These are phyloP conservation scores for Juglanconis juglandina DNA, from an alignment of 2,329 filamentous ascomycete species.

Conservation along the genomic window DNA sequence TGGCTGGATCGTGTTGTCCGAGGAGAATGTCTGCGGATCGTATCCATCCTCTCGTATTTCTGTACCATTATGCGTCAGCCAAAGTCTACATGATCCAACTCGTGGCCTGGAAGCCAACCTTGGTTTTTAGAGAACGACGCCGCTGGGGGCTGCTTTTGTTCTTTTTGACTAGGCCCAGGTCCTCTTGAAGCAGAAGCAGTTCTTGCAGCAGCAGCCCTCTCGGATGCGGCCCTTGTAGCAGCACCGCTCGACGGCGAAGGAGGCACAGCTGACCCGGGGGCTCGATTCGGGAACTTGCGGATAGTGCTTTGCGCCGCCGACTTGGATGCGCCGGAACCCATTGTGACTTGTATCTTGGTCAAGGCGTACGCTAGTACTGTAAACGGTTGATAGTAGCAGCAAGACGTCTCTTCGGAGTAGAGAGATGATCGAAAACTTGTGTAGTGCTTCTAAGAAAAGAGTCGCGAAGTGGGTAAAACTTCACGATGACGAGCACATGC, in stretches of 20 bases:
- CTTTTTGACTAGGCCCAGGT: neutral
- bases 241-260: neutral
- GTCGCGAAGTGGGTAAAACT: neutral
- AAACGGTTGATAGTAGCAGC: no score
- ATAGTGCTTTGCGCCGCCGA: constrained; percentile 15
- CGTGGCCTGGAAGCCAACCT: constrained; percentile 18
- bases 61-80: constrained; percentile 21
- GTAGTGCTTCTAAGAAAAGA: neutral
- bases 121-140: constrained; percentile 24
- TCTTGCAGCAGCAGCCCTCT: neutral
- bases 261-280: constrained; percentile 21
- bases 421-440: neutral
- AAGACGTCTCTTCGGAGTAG: neutral
- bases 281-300: constrained; percentile 25
- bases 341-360: neutral
- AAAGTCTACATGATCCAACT: neutral
- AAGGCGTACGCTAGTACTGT: neutral
- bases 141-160: constrained; percentile 5
- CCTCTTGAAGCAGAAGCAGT: constrained; percentile 3
- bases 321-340: constrained; percentile 19
- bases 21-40: constrained; percentile 38
- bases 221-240: neutral
- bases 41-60: constrained; percentile 37
- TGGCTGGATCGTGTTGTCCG: constrained; percentile 27
- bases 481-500: constrained; percentile 13